Conservation (phyloP, 306 rosid genomes). For the Castanea crenata region DNA sequence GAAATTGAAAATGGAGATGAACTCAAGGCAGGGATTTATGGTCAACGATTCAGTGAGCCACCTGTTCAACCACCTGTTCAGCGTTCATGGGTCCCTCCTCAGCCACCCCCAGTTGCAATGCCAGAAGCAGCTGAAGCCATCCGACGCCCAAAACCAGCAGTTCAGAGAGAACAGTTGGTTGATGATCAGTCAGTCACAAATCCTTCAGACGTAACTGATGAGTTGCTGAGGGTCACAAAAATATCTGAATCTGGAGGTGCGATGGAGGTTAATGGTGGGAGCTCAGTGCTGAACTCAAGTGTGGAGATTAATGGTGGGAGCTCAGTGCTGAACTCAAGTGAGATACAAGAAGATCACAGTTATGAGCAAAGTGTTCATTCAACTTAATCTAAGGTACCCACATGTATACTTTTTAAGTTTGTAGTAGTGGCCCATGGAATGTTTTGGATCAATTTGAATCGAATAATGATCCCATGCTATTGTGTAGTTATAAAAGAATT, state of each 20-base stretch:
- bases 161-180: slow-evolving; percentile 50
- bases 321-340: slow-evolving; percentile 36
- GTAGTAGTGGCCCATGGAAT: not conserved
- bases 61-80: slow-evolving; percentile 50
- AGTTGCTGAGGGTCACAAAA: slow-evolving; percentile 43
- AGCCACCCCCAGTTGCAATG: slow-evolving; percentile 84
- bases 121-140: slow-evolving; percentile 91
- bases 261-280: slow-evolving; percentile 25
- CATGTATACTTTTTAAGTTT: not conserved
- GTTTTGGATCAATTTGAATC: not conserved
- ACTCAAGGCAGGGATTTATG: slow-evolving; percentile 41
- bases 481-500: slow-evolving; percentile 9
- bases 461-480: not conserved
- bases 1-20: slow-evolving; percentile 61
- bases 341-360: slow-evolving; percentile 49
- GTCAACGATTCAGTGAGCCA: slow-evolving; percentile 40
- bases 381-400: not conserved
- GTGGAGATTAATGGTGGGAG: slow-evolving; percentile 26
- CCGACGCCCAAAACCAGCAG: slow-evolving; percentile 69
- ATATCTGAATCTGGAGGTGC: slow-evolving; percentile 57
- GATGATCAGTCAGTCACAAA: slow-evolving; percentile 40
- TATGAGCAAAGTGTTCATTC: not conserved
- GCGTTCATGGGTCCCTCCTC: slow-evolving; percentile 94
- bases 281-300: slow-evolving; percentile 7
- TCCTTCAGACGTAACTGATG: slow-evolving; percentile 53